These are phyloP conservation scores for Diaporthe amygdali DNA, from an alignment of 2,329 filamentous ascomycete species.

Conservation along the genomic window DNA sequence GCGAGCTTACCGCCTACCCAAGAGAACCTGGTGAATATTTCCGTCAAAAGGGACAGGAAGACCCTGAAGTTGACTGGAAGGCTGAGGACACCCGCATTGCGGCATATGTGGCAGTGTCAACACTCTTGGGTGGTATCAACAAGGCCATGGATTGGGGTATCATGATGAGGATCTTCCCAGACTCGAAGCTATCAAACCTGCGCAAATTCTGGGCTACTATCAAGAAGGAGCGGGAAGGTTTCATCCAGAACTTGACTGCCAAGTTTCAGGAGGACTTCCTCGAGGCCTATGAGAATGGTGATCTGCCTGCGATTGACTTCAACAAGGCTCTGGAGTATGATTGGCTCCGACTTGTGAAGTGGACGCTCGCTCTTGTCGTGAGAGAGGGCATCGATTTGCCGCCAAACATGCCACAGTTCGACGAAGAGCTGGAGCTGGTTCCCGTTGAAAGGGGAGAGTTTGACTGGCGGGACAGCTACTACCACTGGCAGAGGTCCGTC, in stretches of 20 bases:
- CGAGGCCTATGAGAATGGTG: slow-evolving; percentile 66
- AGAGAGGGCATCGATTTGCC: slow-evolving; percentile 56
- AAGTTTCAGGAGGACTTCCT: slow-evolving; percentile 72
- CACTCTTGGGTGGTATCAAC: slow-evolving; percentile 65
- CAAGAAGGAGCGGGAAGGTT: slow-evolving; percentile 55
- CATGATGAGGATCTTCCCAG: slow-evolving; percentile 60
- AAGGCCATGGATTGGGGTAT: slow-evolving; percentile 66
- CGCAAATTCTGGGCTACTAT: slow-evolving; percentile 60
- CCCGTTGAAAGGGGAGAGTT: slow-evolving; percentile 36
- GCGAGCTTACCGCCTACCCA: slow-evolving; percentile 40
- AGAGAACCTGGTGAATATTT: slow-evolving; percentile 40
- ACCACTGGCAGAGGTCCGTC: slow-evolving; percentile 56
- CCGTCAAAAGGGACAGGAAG: slow-evolving; percentile 34
- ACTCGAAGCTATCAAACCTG: slow-evolving; percentile 55
- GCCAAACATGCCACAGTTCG: slow-evolving; percentile 46
- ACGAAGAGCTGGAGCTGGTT: slow-evolving; percentile 40
- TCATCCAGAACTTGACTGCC: slow-evolving; percentile 61
- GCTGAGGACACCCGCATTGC: slow-evolving; percentile 54
- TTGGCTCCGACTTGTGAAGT: slow-evolving; percentile 69
- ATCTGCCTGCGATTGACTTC: slow-evolving; percentile 67
- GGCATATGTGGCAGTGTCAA: slow-evolving; percentile 62
- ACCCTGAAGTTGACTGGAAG: slow-evolving; percentile 46
- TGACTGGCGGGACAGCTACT: slow-evolving; percentile 64
- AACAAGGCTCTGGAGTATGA: slow-evolving; percentile 69
- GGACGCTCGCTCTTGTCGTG: slow-evolving; percentile 62